These are phyloP conservation scores for Termitomyces heimii DNA, from an alignment of 768 basidiomycete genomes.

Conservation along the genomic window DNA sequence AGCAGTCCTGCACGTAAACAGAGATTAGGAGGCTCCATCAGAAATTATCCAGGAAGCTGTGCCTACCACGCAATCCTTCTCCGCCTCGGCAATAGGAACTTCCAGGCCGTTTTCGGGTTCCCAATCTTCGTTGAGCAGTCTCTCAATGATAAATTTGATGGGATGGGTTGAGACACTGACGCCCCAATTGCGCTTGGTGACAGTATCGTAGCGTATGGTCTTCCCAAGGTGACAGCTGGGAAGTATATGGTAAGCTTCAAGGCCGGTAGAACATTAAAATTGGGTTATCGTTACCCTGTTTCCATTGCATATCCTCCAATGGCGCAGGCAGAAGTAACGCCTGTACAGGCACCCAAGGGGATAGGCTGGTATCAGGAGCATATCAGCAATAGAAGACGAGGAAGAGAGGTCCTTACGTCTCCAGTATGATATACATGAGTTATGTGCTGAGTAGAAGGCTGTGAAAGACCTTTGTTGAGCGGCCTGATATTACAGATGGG, in stretches of 20 bases:
- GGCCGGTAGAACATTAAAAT: not conserved
- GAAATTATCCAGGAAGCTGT: not conserved
- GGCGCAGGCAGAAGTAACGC: conserved; percentile 47
- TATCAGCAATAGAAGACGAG: not conserved
- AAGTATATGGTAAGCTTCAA: not conserved
- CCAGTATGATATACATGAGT: conserved; percentile 91
- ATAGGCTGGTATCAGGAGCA: conserved; percentile 51
- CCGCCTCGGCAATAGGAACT: conserved; percentile 44
- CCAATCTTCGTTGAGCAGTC: conserved; percentile 29
- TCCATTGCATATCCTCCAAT: conserved; percentile 80
- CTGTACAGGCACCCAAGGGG: conserved; percentile 79
- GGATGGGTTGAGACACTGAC: conserved; percentile 69
- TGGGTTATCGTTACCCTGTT: conserved; percentile 35
- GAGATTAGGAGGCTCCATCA: not conserved
- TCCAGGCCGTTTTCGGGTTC: conserved; percentile 25
- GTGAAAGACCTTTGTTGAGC: conserved; percentile 1
- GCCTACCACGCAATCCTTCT: conserved; percentile 58
- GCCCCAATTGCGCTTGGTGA: conserved; percentile 72
- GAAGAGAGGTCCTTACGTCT: conserved; percentile 39
- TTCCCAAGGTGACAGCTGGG: conserved; percentile 83
- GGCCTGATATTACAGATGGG: not conserved
- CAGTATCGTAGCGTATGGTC: conserved; percentile 80
- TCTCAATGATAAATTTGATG: conserved; percentile 67
- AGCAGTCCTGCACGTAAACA: conserved; percentile 53
- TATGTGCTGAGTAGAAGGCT: conserved; percentile 71